These are phyloP conservation scores for Fusarium ambrosium DNA, from an alignment of 2,329 filamentous ascomycete genomes.

Conservation along the genomic window DNA sequence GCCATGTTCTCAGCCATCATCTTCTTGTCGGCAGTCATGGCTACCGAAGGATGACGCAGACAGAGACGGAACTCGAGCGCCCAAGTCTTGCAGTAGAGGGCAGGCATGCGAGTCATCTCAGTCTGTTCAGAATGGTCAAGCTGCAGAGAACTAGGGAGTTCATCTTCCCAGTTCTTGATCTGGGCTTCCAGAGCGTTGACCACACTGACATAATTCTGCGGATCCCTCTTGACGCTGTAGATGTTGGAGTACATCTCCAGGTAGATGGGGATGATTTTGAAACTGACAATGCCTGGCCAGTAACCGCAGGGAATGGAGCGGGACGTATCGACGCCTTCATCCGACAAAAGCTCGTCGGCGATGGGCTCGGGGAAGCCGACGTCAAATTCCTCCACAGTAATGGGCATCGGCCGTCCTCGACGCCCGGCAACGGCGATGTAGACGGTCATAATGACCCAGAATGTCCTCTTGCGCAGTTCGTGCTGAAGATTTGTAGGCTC, in stretches of 20 bases:
- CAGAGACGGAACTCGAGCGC: slow-evolving; percentile 71
- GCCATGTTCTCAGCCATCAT: slow-evolving; percentile 73
- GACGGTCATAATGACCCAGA: slow-evolving; percentile 79
- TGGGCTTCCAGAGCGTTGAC: slow-evolving; percentile 76
- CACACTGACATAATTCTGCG: slow-evolving; percentile 72
- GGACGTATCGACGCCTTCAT: slow-evolving; percentile 71
- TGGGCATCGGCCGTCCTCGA: slow-evolving; percentile 81
- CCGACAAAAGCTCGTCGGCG: slow-evolving; percentile 77
- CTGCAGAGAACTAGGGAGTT: slow-evolving; percentile 72
- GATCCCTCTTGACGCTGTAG: slow-evolving; percentile 76
- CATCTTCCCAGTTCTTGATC: slow-evolving; percentile 72
- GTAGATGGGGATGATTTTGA: slow-evolving; percentile 75
- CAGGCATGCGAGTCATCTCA: slow-evolving; percentile 62
- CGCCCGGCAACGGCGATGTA: slow-evolving; percentile 79
- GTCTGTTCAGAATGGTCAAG: slow-evolving; percentile 57
- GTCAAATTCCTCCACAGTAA: slow-evolving; percentile 82
- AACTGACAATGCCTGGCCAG: slow-evolving; percentile 74
- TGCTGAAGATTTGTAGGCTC: slow-evolving; percentile 71
- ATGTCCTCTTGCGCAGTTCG: slow-evolving; percentile 82
- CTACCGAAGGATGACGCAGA: slow-evolving; percentile 72
- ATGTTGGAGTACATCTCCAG: slow-evolving; percentile 82
- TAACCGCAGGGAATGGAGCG: slow-evolving; percentile 74
- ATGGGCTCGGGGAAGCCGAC: slow-evolving; percentile 80
- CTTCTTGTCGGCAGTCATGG: slow-evolving; percentile 65
- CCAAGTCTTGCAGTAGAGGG: slow-evolving; percentile 68